Evolutionary conservation across 1,139 yeast species (phyloP).

Genomic region (Scheffersomyces quercinus): DNA sequence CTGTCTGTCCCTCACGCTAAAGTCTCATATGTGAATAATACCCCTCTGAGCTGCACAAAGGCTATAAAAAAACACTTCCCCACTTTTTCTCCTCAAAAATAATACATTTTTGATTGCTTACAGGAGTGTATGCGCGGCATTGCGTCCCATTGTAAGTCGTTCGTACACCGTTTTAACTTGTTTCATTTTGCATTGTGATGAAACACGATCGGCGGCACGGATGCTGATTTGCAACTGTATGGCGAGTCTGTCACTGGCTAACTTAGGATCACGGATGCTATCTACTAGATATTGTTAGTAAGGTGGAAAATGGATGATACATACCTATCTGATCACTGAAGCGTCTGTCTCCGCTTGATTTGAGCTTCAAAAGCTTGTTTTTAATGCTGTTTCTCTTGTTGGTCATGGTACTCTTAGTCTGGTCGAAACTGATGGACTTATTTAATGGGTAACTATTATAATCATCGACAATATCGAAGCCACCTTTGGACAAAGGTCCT

Average conservation of each 20-base stretch:
- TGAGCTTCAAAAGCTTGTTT: constrained; percentile 16
- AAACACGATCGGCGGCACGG: not conserved
- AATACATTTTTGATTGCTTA: not conserved
- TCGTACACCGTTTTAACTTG: no score
- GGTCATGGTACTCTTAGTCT: constrained; percentile 40
- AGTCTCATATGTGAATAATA: no score
- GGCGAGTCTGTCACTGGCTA: not conserved
- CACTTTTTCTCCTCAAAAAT: constrained; percentile 1
- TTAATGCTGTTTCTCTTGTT: constrained; percentile 17
- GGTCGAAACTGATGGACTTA: constrained; percentile 34
- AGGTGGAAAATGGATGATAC: constrained; percentile 24
- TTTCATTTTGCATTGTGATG: not conserved
- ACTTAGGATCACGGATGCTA: no score
- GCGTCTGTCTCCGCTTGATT: constrained; percentile 19
- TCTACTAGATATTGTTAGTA: no score
- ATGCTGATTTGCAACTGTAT: not conserved
- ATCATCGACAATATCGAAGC: constrained; percentile 1
- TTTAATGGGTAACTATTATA: constrained; percentile 10
- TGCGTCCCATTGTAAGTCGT: no score
- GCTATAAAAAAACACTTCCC: constrained; percentile 2
- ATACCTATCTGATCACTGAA: constrained; percentile 38
- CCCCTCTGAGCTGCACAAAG: not conserved
- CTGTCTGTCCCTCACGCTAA: no score
- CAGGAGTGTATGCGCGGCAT: not conserved
- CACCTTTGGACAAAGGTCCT: constrained; percentile 1